Base-by-base conservation (phyloP, 768 basidiomycete genomes). In the Trichaptum fuscoviolaceum region DNA sequence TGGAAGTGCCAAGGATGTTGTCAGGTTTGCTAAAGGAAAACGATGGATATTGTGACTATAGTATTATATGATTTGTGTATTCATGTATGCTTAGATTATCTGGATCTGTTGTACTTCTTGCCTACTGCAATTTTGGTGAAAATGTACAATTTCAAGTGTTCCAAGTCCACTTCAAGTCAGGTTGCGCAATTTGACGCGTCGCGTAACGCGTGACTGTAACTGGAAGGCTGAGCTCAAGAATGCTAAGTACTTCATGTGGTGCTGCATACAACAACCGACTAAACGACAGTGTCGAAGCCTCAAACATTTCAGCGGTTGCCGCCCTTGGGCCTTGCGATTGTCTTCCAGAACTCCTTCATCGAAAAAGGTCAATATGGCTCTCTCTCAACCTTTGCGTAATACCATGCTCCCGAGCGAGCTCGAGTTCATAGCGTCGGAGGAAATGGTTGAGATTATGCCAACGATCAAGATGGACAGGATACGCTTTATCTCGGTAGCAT, bases 401-500 rank as follows among this genome's bases (percentile, higher is more conserved):
- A 91, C 92, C 0, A 81, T 93, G 35, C 89, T 89, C 7, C 93
- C 95, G 35, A 84, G 87, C 67, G 95, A 97, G 75, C 85, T 96
- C 27, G 94, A 96, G 70, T 87, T 96, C 64, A 85, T 96, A 65
- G 92, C 95, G 0, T 92, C 85, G 23, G 91, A 97, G 71, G 84
- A 93, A 67, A 80, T 90, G 42, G 82, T 98, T 59, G 92, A 95
- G 69, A 92, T 97, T 67, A 83, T 95, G 1, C 95, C 95, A 0
- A 80, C 94, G 27, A 92, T 97, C 68, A 81, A 90, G 7, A 96
- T 96, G 93, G 93, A 95, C 72, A 86, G 84, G 69, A 95, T 95
- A 26, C 89, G 95, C 34, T 91, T 98, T 73, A 92, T 98, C 68
- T 93, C 95, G 76, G 95, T 92, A 82, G 70, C 71, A 68, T 64